phyloP scores from a whole-genome alignment of 306 rosid genomes.

The Hippophae gyantsensis region DNA sequence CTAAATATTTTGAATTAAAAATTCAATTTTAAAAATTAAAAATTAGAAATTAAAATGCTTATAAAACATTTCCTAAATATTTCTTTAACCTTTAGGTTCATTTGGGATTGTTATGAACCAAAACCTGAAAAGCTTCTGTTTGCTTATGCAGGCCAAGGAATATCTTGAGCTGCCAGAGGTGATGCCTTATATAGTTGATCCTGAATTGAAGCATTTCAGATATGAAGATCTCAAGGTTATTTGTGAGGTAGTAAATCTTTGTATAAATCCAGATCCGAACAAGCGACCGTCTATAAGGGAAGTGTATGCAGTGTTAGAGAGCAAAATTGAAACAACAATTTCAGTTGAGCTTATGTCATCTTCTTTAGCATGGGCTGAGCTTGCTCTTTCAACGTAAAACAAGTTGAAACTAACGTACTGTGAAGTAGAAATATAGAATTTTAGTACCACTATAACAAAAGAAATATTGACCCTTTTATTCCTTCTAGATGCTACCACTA shows the following conservation, averaged over 20 bases:
- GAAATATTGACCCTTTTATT: not conserved
- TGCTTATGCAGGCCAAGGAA: conserved; percentile 65
- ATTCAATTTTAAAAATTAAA: no score
- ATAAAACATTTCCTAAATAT: no score
- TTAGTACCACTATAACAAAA: conserved; percentile 14
- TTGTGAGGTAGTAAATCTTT: conserved; percentile 68
- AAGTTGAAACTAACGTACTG: conserved; percentile 40
- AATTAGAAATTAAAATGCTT: no score
- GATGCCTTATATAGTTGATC: conserved; percentile 73
- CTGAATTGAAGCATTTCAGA: conserved; percentile 63
- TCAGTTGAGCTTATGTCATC: conserved; percentile 67
- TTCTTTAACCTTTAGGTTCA: no score
- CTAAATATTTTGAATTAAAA: no score
- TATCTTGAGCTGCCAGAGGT: conserved; percentile 67
- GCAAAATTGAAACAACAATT: conserved; percentile 67
- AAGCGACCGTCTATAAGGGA: conserved; percentile 58
- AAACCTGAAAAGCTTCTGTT: conserved; percentile 11
- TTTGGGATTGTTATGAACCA: not conserved
- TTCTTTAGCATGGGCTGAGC: conserved; percentile 97
- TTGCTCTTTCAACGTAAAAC: conserved; percentile 62
- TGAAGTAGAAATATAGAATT: conserved; percentile 39
- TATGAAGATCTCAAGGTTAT: conserved; percentile 67
- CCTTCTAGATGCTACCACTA: conserved; percentile 48
- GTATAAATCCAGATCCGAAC: conserved; percentile 53
- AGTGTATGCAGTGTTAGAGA: conserved; percentile 60